phyloP scores from a whole-genome alignment of 805 yeast genomes.

The Saturnispora diversa region DNA sequence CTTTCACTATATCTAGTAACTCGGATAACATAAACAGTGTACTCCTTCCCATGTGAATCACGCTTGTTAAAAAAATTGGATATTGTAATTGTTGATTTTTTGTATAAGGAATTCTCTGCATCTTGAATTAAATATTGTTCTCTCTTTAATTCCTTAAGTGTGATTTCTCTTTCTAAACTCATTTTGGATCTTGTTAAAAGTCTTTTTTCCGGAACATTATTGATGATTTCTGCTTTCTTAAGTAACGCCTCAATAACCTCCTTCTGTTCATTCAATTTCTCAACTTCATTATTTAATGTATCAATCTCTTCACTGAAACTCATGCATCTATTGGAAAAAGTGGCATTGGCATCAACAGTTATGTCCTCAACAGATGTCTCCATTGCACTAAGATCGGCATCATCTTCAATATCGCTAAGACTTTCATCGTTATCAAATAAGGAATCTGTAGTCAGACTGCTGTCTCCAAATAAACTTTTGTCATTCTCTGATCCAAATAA shows the following conservation, averaged over 20 bases:
- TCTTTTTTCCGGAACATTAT: slow-evolving; percentile 60
- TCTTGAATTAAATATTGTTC: slow-evolving; percentile 82
- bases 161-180: slow-evolving; percentile 65
- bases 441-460: not conserved
- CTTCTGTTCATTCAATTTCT: slow-evolving; percentile 51
- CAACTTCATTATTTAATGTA: slow-evolving; percentile 49
- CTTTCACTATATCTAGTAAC: slow-evolving; percentile 44
- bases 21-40: slow-evolving; percentile 65
- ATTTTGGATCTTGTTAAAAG: slow-evolving; percentile 59
- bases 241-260: slow-evolving; percentile 59
- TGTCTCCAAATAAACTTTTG: slow-evolving; percentile 19
- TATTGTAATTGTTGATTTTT: slow-evolving; percentile 48
- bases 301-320: slow-evolving; percentile 60
- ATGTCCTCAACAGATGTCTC: slow-evolving; percentile 15
- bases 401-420: not conserved
- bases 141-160: slow-evolving; percentile 59
- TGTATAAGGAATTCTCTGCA: slow-evolving; percentile 67
- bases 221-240: slow-evolving; percentile 77
- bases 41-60: slow-evolving; percentile 48
- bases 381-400: not conserved
- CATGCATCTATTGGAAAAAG: not conserved
- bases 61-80: slow-evolving; percentile 48
- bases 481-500: slow-evolving; percentile 25
- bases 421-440: not conserved
- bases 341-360: not conserved